These are phyloP conservation scores for Mimosa bimucronata DNA, from an alignment of 306 rosid species.

Conservation along the genomic window DNA sequence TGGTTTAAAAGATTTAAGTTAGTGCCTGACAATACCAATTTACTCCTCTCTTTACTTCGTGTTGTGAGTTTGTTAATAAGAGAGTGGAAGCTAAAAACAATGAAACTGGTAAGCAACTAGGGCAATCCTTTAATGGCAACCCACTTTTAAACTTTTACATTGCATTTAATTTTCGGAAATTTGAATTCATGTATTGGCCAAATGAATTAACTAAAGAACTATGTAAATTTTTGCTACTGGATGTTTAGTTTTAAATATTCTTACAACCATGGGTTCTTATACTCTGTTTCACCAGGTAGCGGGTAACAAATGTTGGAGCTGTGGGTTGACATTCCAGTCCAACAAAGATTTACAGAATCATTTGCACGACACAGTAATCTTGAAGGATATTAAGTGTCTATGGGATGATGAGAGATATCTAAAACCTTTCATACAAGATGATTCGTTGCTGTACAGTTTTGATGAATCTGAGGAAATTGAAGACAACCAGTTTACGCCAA, in stretches of 20 bases:
- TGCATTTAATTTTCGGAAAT: no score
- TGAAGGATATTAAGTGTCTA: slow-evolving; percentile 47
- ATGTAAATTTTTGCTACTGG: background rate
- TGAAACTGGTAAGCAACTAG: no score
- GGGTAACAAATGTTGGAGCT: slow-evolving; percentile 79
- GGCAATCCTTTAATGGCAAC: no score
- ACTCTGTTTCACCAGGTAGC: slow-evolving; percentile 57
- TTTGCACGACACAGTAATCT: slow-evolving; percentile 57
- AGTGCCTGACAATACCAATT: no score
- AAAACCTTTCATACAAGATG: slow-evolving; percentile 76
- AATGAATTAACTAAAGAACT: background rate
- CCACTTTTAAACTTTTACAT: no score
- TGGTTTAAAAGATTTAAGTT: no score
- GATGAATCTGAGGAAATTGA: slow-evolving; percentile 74
- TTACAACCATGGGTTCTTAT: background rate
- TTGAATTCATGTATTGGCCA: background rate
- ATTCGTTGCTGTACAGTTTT: slow-evolving; percentile 79
- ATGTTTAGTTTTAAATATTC: background rate
- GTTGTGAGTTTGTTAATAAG: no score
- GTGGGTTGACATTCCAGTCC: slow-evolving; percentile 61
- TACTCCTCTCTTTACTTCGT: no score
- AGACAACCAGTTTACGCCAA: slow-evolving; percentile 46
- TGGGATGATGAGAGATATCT: slow-evolving; percentile 76
- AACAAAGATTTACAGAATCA: slow-evolving; percentile 64
- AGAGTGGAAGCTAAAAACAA: no score